Evolutionary conservation across 495 filamentous ascomycete species (phyloP), one percentile per base, ranked within the genome.

Genomic region (Rostrohypoxylon terebratum): DNA sequence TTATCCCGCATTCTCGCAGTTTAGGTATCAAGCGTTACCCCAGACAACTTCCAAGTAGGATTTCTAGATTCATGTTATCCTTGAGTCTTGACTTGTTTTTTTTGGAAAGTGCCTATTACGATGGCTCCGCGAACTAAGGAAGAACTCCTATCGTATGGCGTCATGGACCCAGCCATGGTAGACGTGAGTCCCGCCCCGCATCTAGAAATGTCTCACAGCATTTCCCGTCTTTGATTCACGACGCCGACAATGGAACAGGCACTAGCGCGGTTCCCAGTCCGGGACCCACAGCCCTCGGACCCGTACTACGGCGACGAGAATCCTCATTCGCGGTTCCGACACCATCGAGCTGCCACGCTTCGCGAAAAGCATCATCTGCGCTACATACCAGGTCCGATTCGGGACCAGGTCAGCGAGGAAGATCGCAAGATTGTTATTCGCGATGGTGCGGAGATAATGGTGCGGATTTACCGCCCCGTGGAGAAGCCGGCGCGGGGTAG

Each of bases 351-450:
- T 10, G 50, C 73, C n/a, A 69, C 68, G 9, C 59, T 75, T 11
- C 66, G 68, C 20, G 69, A 75, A 59, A 69, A 72, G n/a, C 68
- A 72, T 50, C 75, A 77, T 28, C 68, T 75, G 50, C 74, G 74
- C 21, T 71, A 71, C n/a, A 9, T 76, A 0, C 75, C 73, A 11
- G 67, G 70, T 2, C 66, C 64, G 0, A 72, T 76, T 9, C 61
- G 73, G 63, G 38, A 72, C 51, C 57, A 76, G 68, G 65, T 74
- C 63, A 38, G 59, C 53, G 73, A 78, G 67, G 60, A 77, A 54
- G 74, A 85, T 25, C 63, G 63, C 18, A 64, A 74, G 45, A 81
- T 86, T 33, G 71, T 78, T 7, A 77, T 82, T 68, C 76, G 81
- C 9, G 83, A 85, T 63, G 83, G 83, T 7, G 51, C 76, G 16